Percentiles rank a stretch among this genome's conserved stretches.
These are phyloP conservation scores for Nicotiana undulata DNA, from an alignment of 257 asterid genomes.

Conservation along the genomic window DNA sequence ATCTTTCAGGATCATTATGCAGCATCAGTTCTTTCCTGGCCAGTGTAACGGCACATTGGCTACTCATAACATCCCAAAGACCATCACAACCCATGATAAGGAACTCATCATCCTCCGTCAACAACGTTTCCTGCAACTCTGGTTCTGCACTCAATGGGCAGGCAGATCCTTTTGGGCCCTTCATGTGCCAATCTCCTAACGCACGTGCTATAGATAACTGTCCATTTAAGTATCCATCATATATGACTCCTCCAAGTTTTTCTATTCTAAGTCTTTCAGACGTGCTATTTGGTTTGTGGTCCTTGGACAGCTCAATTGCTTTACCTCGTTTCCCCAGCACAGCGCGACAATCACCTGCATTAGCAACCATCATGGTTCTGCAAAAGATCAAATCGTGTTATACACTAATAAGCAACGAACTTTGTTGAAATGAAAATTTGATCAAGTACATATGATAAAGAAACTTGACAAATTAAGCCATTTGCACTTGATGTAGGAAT, in stretches of 20 bases:
- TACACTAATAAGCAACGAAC: background rate
- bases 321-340: slow-evolving; percentile 81
- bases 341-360: slow-evolving; percentile 94
- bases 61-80: slow-evolving; percentile 94
- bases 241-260: slow-evolving; percentile 77
- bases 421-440: background rate
- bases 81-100: slow-evolving; percentile 90
- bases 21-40: slow-evolving; percentile 81
- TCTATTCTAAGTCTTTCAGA: slow-evolving; percentile 71
- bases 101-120: slow-evolving; percentile 88
- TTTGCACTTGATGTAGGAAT: too few relatives aligned
- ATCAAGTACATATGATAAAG: too few relatives aligned
- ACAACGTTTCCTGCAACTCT: slow-evolving; percentile 54
- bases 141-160: slow-evolving; percentile 87
- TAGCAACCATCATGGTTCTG: slow-evolving; percentile 78
- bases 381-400: slow-evolving; percentile 14
- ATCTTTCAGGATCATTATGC: slow-evolving; percentile 81
- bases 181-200: slow-evolving; percentile 97
- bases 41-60: slow-evolving; percentile 83
- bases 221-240: slow-evolving; percentile 85
- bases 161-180: slow-evolving; percentile 66
- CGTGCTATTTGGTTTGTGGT: slow-evolving; percentile 69
- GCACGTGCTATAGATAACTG: slow-evolving; percentile 89
- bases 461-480: too few relatives aligned
- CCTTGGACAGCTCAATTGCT: slow-evolving; percentile 81